Evolutionary conservation across 257 asterid species (phyloP), one percentile per base, ranked within the genome.

Genomic region (Paulownia fortunei): DNA sequence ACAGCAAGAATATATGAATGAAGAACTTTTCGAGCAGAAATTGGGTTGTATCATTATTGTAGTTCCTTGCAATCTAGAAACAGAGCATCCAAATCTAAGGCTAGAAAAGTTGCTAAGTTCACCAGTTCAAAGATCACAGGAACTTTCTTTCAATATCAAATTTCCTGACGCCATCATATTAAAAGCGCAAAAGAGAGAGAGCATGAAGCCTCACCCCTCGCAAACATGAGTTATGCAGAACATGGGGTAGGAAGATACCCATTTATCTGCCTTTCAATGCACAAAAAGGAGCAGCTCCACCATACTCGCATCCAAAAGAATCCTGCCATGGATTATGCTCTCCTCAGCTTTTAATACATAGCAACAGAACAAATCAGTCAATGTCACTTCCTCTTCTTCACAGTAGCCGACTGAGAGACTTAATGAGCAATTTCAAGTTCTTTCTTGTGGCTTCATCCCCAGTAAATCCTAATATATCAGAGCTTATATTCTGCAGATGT

Each of bases 381-480:
- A 19, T 11, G 23, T 54, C 7, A 23, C 15, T 47, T 65, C 58
- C 67, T 10, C 39, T 44, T 80, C 81, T 67, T 89, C 85, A 93
- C 74, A 93, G 73, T 56, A 93, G 76, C 88, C 98, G 89, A 90
- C 98, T 93, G 66, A 93, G 97, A 69, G 98, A 86, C 90, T 91
- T 90, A 78, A 94, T 92, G 72, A 91, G 97, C 86, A 84, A 75
- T 82, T 94, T 94, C 79, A 94, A 86, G 84, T 92, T 91, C 88
- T 81, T 88, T 78, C 97, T 85, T 59, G 98, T 91, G 77, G 95
- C 92, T 82, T 92, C 99, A 77, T 94, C 98, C 51, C 98, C 97
- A 27, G 98, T 92, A 80, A 94, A 92, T 82, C 92, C 97, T 55
- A 92, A 78, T 78, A 94, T 58, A 62, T 94, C 99, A 36, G 96